These are phyloP conservation scores for Chlamydomonas sphaeroides DNA, from an alignment of 139 green algal genomes.

Conservation along the genomic window DNA sequence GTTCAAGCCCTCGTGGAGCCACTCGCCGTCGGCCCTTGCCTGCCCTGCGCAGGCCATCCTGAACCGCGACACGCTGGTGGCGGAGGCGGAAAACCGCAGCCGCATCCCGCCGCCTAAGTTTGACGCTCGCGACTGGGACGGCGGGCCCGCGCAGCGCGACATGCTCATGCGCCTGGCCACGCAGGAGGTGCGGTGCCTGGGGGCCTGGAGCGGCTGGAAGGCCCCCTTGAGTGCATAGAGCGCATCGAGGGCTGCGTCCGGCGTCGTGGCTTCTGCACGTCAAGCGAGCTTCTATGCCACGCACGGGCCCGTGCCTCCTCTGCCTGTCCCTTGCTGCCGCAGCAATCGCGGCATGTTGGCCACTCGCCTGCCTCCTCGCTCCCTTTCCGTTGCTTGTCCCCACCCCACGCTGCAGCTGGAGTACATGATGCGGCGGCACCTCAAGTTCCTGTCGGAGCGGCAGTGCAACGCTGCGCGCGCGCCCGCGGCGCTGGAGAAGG, in stretches of 20 bases:
- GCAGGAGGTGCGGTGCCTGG: background rate
- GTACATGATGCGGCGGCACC: conserved; percentile 59
- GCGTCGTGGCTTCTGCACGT: too few species aligned
- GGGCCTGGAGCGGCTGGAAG: background rate
- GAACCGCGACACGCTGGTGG: conserved; percentile 25
- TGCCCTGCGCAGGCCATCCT: conserved; percentile 7
- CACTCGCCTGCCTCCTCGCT: too few species aligned
- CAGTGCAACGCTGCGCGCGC: conserved; percentile 47
- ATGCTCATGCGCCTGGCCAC: conserved; percentile 41
- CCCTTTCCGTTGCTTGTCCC: too few species aligned
- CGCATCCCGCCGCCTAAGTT: conserved; percentile 14
- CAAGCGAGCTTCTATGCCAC: too few species aligned
- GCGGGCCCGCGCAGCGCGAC: conserved; percentile 22
- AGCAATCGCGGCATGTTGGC: too few species aligned
- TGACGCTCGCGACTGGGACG: conserved; percentile 24
- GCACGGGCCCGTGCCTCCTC: too few species aligned
- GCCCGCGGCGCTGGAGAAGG: conserved; percentile 55
- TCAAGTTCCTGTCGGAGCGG: conserved; percentile 51
- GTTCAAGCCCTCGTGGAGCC: too few species aligned
- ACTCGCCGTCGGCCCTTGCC: too few species aligned
- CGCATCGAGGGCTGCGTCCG: too few species aligned
- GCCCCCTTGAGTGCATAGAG: too few species aligned
- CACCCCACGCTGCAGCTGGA: conserved; percentile 36
- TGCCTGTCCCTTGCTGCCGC: too few species aligned
- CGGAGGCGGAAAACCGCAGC: background rate